Evolutionary conservation across 2,329 filamentous ascomycete genomes (phyloP).

Genomic region (Botrytis hyacinthi): DNA sequence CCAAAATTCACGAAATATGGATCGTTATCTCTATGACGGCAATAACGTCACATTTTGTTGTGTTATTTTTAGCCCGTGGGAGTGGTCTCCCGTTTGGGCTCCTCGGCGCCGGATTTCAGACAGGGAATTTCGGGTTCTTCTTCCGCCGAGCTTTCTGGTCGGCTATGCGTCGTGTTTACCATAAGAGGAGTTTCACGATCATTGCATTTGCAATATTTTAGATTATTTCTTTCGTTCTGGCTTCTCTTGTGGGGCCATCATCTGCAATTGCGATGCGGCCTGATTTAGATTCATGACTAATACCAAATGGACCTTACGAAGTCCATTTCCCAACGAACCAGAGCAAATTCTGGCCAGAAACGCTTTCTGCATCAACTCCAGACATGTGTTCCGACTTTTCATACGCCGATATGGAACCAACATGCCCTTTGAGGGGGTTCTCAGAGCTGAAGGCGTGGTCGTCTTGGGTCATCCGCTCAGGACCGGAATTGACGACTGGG

Average conservation of each 20-base stretch:
- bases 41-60: neutral
- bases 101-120: neutral
- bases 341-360: neutral
- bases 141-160: constrained; percentile 8
- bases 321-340: neutral
- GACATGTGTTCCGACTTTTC: neutral
- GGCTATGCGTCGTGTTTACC: neutral
- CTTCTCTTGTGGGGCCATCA: neutral
- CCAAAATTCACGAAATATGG: neutral
- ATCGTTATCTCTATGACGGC: neutral
- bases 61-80: neutral
- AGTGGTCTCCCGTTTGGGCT: neutral
- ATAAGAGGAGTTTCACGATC: neutral
- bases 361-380: neutral
- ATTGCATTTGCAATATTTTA: neutral
- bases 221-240: neutral
- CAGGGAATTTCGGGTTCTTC: neutral
- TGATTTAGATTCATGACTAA: neutral
- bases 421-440: neutral
- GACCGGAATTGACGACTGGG: neutral
- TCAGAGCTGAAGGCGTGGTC: neutral
- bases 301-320: too few species aligned
- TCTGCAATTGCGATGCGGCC: neutral
- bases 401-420: neutral
- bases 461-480: neutral